Conservation (phyloP, 345 rosid genomes). For the Combretum micranthum region DNA sequence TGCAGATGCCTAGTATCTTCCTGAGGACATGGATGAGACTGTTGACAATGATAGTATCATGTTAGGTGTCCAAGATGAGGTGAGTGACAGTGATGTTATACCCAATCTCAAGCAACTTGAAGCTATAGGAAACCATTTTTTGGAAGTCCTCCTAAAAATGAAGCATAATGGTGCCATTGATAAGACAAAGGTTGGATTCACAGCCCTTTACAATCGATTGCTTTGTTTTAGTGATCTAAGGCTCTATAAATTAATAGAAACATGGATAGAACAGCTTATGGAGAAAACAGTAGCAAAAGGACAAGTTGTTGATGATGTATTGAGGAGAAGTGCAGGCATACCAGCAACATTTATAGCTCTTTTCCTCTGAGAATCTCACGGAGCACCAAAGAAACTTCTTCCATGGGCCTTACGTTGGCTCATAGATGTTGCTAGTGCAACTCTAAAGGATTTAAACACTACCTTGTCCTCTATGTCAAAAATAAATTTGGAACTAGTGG, state of each 20-base stretch:
- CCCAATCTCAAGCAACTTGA: conserved; percentile 83
- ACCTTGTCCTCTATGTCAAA: conserved; percentile 16
- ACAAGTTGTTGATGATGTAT: conserved; percentile 83
- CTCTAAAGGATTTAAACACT: conserved; percentile 30
- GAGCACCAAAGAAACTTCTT: conserved; percentile 91
- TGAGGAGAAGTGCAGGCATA: conserved; percentile 98
- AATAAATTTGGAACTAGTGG: conserved; percentile 18
- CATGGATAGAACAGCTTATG: conserved; percentile 97
- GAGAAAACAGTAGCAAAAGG: conserved; percentile 80
- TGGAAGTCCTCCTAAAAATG: conserved; percentile 94
- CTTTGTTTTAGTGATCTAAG: conserved; percentile 86
- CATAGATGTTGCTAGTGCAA: conserved; percentile 58
- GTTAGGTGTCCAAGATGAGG: conserved; percentile 38
- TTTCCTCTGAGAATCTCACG: conserved; percentile 91
- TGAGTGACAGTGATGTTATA: conserved; percentile 33
- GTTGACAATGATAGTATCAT: conserved; percentile 49
- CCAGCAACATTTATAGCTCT: conserved; percentile 94
- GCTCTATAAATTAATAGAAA: conserved; percentile 84
- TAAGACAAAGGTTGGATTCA: conserved; percentile 95
- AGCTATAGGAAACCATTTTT: conserved; percentile 81
- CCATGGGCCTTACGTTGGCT: conserved; percentile 83
- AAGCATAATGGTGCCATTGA: conserved; percentile 98
- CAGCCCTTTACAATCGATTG: conserved; percentile 91
- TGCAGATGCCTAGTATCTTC: conserved; percentile 87
- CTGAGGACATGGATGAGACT: conserved; percentile 83